phyloP scores from a whole-genome alignment of 495 filamentous ascomycete species.

The Neurospora tetrasperma region DNA sequence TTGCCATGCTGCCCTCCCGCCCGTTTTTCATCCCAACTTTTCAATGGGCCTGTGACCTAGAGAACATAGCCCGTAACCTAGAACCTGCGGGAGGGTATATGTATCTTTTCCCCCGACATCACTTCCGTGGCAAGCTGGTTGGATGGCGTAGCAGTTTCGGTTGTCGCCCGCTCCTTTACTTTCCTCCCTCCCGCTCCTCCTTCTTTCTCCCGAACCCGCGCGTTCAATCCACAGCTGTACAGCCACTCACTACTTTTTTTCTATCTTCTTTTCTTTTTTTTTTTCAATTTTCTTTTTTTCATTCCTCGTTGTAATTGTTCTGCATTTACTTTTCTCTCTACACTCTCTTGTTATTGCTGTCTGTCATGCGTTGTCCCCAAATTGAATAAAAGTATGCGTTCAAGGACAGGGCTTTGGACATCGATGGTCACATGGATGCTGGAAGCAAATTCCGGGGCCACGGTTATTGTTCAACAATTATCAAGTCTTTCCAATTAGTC shows the following conservation, averaged over 20 bases:
- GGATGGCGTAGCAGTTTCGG: neutral
- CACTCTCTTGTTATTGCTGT: neutral
- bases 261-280: too few species aligned
- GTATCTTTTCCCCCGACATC: neutral
- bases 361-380: neutral
- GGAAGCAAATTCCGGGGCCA: neutral
- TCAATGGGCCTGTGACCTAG: neutral
- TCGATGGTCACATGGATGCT: neutral
- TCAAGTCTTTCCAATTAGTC: neutral
- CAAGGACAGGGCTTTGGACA: neutral
- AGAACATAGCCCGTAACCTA: neutral
- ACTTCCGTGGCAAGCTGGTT: neutral
- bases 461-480: neutral
- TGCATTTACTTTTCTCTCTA: neutral
- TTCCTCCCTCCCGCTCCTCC: neutral
- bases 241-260: too few species aligned
- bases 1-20: neutral
- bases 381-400: neutral
- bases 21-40: neutral
- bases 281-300: too few species aligned
- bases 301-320: too few species aligned
- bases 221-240: neutral
- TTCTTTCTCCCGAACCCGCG: neutral
- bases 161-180: neutral
- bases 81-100: neutral